Base-by-base conservation (phyloP, 139 green algal species). In the Volvox africanus region DNA sequence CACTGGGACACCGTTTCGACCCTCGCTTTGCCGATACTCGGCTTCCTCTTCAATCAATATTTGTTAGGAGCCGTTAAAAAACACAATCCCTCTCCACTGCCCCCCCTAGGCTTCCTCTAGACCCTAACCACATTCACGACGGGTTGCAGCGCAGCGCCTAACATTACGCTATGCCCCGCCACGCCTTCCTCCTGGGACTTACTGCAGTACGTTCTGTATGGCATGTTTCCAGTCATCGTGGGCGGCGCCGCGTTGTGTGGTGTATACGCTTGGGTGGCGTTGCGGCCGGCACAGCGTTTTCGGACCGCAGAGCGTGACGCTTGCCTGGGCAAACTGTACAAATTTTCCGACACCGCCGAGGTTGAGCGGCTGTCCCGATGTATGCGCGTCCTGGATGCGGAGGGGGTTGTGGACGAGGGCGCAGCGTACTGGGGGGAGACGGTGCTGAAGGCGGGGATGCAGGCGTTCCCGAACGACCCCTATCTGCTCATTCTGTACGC, bases 371-470 rank as follows among this genome's bases (percentile, higher is more conserved):
- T 89, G 55, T 32, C 35, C 0, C 91, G 91, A 32, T 81, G 35
- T 17, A 93, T 93, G 91, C 79, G 91, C 30, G 26, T 75, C 22
- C 89, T 89, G 75, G 91, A 93, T 44, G 24, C 68, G 1, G 91
- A 93, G 19, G 91, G 91, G 0, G n/a, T 61, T 12, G 65, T 93
- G 24, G 80, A 82, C 2, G 62, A 79, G 32, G 79, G 88, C 2
- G 91, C 86, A 0, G 86, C 79, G 2, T 36, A 67, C 18, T 75
- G 83, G 50, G 91, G 91, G 2, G 91, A 93, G 86, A 68, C 61
- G 20, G 77, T 93, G 35, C 88, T 93, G 28, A 89, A 91, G 80
- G 91, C 90, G 67, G 93, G 84, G 28, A 89, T 93, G 86, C 88
- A 71, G 17, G n/a, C 36, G 1, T 92, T 89, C 62, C 85, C 80